A percentile compares a stretch with the other conserved stretches of the same genome.
Evolutionary conservation across 805 yeast species (phyloP).

Genomic region (Alloascoidea africana): DNA sequence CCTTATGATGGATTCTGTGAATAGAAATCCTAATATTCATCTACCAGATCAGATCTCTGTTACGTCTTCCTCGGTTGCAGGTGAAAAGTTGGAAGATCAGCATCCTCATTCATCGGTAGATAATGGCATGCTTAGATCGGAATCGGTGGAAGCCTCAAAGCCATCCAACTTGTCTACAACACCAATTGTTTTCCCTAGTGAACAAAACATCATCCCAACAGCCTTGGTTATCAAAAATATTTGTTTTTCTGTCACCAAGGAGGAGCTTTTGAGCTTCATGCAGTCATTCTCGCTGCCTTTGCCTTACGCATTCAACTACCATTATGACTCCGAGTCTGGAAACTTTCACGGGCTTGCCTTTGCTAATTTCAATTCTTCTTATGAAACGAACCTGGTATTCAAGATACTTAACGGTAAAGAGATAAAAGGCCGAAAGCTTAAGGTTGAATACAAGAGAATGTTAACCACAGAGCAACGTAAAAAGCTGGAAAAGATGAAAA

Average conservation of each 20-base stretch:
- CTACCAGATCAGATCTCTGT: too few relatives aligned
- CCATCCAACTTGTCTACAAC: too few relatives aligned
- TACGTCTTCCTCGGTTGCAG: too few relatives aligned
- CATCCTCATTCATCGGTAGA: too few relatives aligned
- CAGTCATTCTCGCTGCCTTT: not conserved
- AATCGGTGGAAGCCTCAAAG: too few relatives aligned
- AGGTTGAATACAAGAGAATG: slow-evolving; percentile 1
- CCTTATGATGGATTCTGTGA: too few relatives aligned
- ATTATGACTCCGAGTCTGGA: not conserved
- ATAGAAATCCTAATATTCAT: too few relatives aligned
- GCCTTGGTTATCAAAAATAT: slow-evolving; percentile 1
- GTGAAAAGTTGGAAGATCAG: too few relatives aligned
- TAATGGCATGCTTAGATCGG: too few relatives aligned
- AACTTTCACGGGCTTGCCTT: slow-evolving; percentile 1
- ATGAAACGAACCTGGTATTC: slow-evolving; percentile 1
- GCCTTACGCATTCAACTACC: not conserved
- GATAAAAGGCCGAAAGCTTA: not conserved
- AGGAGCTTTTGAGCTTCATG: not conserved
- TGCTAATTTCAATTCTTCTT: not conserved
- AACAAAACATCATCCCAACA: slow-evolving; percentile 1
- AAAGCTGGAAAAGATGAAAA: not conserved
- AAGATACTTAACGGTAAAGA: not conserved
- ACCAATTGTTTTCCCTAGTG: not conserved
- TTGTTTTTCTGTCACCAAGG: not conserved
- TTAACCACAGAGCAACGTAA: slow-evolving; percentile 1